Percentiles rank a stretch among this genome's conserved stretches.
Conservation (phyloP, 23 red algal species). For the Gracilariopsis chorda region DNA sequence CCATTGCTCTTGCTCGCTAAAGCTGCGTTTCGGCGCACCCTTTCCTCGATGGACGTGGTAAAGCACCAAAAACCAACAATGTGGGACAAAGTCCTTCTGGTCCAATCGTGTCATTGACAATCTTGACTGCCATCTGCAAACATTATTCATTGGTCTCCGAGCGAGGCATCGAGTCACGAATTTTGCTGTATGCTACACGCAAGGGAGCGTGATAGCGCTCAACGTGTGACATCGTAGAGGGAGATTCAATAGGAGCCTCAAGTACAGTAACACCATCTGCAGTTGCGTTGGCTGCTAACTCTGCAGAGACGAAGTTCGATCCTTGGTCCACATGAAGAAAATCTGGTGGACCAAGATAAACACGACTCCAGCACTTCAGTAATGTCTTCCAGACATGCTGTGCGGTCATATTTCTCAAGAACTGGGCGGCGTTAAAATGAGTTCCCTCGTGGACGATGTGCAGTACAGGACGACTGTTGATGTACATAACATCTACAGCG, state of each 20-base stretch:
- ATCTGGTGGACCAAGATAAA: not conserved
- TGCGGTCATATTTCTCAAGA: not conserved
- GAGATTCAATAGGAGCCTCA: constrained; percentile 15
- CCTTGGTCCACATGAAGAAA: constrained; percentile 16
- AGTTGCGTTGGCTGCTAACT: not conserved
- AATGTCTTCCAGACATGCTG: not conserved
- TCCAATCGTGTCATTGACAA: not conserved
- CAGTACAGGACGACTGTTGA: not conserved
- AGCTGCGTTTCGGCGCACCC: not conserved
- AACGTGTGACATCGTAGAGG: constrained; percentile 20
- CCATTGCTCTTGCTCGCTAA: not conserved
- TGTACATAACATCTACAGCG: not conserved
- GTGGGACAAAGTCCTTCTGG: not conserved
- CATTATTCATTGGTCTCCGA: not conserved
- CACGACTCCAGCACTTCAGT: not conserved
- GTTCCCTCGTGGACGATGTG: not conserved
- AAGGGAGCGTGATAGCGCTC: constrained; percentile 10
- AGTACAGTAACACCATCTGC: not conserved
- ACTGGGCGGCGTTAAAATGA: not conserved
- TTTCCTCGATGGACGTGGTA: not conserved
- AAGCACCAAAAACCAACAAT: not conserved
- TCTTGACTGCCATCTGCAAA: not conserved
- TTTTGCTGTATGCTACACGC: not conserved
- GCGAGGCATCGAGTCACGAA: not conserved
- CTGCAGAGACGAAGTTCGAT: not conserved